Base-by-base conservation (phyloP, 495 filamentous ascomycete species). In the Penicillium maclennaniae region DNA sequence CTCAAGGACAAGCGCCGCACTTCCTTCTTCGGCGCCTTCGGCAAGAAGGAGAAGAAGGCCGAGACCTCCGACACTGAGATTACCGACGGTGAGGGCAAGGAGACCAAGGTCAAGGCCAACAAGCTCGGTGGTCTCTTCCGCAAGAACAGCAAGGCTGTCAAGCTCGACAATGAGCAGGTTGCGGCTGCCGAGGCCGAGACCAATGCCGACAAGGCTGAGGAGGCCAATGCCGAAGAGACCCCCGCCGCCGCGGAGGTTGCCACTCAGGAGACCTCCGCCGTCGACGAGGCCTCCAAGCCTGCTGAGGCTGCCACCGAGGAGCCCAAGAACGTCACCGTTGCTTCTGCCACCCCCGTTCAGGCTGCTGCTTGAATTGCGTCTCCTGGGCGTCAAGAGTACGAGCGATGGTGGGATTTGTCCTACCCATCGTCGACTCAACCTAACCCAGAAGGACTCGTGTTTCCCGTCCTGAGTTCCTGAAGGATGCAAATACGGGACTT, bases 111-210 rank as follows among this genome's bases (percentile, higher is more conserved):
- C 58, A 72, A 77, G 68, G 60, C 61, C 55, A 75, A 76, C 68
- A 79, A 78, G 63, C 70, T 83, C 21, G 77, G 78, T 42, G 74
- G 74, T 59, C 71, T 83, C 36, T 81, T 82, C 71, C 79, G 79
- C 60, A 79, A 77, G 70, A 70, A 77, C 55, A 79, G 75, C 75
- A 78, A 79, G 68, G 78, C 77, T 46, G 72, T 74, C 52, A 78
- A 77, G 72, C 63, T 70, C 23, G 69, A 72, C 59, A 66, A 70
- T 55, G 69, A 73, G 62, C 60, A 69, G 47, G 53, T 61, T 28
- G 43, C 63, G 36, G 60, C 69, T 47, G 61, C 60, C 43, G 67
- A 72, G 52, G 45, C 67, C 36, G 67, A 73, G 59, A 44, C 62
- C 56, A 69, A 75, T 64, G 41, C 71, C 39, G 63, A 70, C 26